These are phyloP conservation scores for Trifolium subterraneum DNA, from an alignment of 306 rosid species.

Conservation along the genomic window DNA sequence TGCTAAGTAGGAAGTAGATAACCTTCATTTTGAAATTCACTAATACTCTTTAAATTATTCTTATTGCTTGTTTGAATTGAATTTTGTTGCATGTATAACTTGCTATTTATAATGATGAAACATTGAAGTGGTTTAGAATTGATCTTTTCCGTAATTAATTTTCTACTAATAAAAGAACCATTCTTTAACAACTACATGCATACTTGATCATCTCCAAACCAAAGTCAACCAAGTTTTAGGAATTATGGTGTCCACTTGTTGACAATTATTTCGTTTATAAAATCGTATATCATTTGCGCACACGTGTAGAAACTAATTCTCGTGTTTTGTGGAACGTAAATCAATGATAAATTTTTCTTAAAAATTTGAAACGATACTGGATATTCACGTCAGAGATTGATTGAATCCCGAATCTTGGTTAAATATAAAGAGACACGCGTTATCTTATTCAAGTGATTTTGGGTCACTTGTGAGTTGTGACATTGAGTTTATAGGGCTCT, in stretches of 20 bases:
- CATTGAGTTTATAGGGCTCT: too few relatives aligned
- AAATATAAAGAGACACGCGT: too few relatives aligned
- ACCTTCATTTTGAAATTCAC: neutral
- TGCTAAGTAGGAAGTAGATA: neutral
- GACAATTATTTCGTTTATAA: neutral
- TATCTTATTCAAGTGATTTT: too few relatives aligned
- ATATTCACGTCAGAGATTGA: too few relatives aligned
- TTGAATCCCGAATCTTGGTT: fast-evolving
- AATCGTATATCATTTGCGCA: too few relatives aligned
- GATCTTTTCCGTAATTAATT: neutral
- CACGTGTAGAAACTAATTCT: too few relatives aligned
- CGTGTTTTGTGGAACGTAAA: too few relatives aligned
- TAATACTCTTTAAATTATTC: neutral
- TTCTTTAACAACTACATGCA: neutral
- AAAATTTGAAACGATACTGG: too few relatives aligned
- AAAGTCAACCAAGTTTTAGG: too few relatives aligned
- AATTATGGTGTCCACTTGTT: neutral
- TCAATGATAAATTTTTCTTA: too few relatives aligned
- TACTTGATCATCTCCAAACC: too few relatives aligned
- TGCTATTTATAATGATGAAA: neutral
- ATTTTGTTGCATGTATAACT: neutral
- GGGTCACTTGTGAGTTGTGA: too few relatives aligned
- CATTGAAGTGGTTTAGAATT: neutral
- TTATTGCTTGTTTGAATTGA: neutral
- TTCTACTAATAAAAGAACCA: neutral